Conservation (phyloP, 345 rosid genomes). For the Erysimum cheiranthoides region DNA sequence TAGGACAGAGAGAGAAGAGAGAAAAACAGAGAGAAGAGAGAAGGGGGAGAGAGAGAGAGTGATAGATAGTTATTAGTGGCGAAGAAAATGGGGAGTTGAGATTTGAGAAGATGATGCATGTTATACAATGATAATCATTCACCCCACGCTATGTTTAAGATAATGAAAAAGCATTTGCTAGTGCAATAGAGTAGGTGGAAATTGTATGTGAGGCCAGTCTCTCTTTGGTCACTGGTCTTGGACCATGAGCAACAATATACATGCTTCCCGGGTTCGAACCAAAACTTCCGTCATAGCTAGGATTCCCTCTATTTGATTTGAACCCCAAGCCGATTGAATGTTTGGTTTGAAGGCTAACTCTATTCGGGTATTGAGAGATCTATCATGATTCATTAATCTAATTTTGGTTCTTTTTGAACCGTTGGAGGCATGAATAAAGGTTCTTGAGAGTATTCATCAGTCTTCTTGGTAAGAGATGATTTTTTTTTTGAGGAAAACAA, state of each 20-base stretch:
- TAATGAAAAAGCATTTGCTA: conserved; percentile 36
- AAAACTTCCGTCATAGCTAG: not conserved
- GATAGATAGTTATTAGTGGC: conserved; percentile 8
- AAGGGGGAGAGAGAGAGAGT: not conserved
- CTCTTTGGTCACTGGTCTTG: conserved; percentile 31
- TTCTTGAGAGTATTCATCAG: not conserved
- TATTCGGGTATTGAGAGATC: not conserved
- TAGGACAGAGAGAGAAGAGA: not conserved
- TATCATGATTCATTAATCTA: conserved; percentile 12
- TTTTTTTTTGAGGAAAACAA: conserved; percentile 11
- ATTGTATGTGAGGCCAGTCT: conserved; percentile 10
- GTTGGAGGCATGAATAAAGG: conserved; percentile 14
- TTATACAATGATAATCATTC: conserved; percentile 35
- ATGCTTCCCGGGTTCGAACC: not conserved
- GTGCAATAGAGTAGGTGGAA: conserved; percentile 44
- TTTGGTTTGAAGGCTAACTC: conserved; percentile 6
- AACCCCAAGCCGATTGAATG: not conserved
- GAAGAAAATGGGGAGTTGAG: conserved; percentile 34
- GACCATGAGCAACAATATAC: not conserved
- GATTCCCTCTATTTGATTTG: not conserved
- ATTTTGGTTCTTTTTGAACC: conserved; percentile 21
- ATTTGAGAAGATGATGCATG: conserved; percentile 32
- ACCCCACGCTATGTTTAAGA: conserved; percentile 23
- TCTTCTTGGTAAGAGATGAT: conserved; percentile 24
- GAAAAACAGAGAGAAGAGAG: not conserved